phyloP scores from a whole-genome alignment of 148 eudicot genomes.

The Oxyria digyna region DNA sequence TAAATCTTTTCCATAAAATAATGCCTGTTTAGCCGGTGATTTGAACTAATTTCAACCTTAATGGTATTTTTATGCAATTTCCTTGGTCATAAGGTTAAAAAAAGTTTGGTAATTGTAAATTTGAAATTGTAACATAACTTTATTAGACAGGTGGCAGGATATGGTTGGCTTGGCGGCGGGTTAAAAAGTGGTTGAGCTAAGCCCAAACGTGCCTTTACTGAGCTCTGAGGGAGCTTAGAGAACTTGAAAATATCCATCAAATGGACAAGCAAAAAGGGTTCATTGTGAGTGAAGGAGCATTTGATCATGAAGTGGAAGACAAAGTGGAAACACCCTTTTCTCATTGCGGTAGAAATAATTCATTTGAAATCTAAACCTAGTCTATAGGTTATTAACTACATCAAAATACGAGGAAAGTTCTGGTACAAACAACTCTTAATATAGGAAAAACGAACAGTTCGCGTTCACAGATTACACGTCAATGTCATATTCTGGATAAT shows the following conservation, averaged over 20 bases:
- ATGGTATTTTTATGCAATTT: not conserved
- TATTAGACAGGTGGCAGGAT: not conserved
- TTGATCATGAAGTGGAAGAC: slow-evolving; percentile 10
- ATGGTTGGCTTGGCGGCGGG: slow-evolving; percentile 9
- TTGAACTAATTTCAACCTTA: not conserved
- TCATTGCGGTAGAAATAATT: not conserved
- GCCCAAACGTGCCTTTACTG: slow-evolving; percentile 2
- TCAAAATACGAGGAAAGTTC: no score
- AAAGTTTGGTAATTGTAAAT: not conserved
- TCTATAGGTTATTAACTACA: not conserved
- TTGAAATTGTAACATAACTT: not conserved
- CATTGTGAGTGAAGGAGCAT: not conserved
- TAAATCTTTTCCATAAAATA: no score
- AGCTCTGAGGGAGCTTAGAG: not conserved
- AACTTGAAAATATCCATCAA: slow-evolving; percentile 2
- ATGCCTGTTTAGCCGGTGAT: not conserved
- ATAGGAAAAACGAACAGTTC: no score
- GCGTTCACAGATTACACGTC: no score
- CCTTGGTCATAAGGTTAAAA: not conserved
- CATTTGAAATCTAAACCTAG: not conserved
- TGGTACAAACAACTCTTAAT: no score
- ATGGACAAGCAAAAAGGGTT: not conserved
- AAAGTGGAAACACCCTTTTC: slow-evolving; percentile 14
- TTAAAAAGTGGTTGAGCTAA: not conserved
- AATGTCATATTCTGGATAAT: no score